These are phyloP conservation scores for Ammopiptanthus mongolicus DNA, from an alignment of 306 rosid genomes.

Conservation along the genomic window DNA sequence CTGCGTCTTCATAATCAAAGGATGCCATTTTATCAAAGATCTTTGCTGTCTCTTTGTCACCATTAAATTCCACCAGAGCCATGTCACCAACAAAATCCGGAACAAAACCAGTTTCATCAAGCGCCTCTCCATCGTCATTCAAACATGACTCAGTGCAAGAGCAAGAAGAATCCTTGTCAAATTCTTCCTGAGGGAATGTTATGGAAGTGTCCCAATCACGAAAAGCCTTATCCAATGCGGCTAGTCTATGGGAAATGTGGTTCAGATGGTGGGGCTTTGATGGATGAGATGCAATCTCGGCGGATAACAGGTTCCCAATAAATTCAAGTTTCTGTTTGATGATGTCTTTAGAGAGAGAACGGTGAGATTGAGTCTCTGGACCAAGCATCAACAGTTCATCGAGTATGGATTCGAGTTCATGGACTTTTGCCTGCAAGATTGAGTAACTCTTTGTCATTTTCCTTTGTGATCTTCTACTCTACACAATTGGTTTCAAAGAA, in stretches of 20 bases:
- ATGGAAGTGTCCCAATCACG: constrained; percentile 7
- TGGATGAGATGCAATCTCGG: constrained; percentile 41
- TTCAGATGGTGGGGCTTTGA: constrained; percentile 26
- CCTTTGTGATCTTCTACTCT: not conserved
- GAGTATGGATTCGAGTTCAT: constrained; percentile 31
- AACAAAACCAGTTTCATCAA: not conserved
- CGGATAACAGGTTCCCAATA: constrained; percentile 19
- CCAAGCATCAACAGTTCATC: not conserved
- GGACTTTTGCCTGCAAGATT: constrained; percentile 30
- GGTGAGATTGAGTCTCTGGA: not conserved
- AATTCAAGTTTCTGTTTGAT: constrained; percentile 33
- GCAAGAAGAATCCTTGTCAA: constrained; percentile 29
- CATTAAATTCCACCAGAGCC: constrained; percentile 20
- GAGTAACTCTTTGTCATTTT: constrained; percentile 25
- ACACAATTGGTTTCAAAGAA: not conserved
- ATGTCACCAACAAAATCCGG: not conserved
- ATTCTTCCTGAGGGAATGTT: not conserved
- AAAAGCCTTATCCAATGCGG: constrained; percentile 12
- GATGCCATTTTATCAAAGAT: not conserved
- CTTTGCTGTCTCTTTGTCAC: not conserved
- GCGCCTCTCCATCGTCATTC: constrained; percentile 34
- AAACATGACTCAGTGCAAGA: constrained; percentile 40
- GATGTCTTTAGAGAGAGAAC: constrained; percentile 1
- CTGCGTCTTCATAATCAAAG: constrained; percentile 17
- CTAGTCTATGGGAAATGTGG: constrained; percentile 14